These are phyloP conservation scores for Globisporangium cederbergense DNA, from an alignment of 352 stramenopile species.

Conservation along the genomic window DNA sequence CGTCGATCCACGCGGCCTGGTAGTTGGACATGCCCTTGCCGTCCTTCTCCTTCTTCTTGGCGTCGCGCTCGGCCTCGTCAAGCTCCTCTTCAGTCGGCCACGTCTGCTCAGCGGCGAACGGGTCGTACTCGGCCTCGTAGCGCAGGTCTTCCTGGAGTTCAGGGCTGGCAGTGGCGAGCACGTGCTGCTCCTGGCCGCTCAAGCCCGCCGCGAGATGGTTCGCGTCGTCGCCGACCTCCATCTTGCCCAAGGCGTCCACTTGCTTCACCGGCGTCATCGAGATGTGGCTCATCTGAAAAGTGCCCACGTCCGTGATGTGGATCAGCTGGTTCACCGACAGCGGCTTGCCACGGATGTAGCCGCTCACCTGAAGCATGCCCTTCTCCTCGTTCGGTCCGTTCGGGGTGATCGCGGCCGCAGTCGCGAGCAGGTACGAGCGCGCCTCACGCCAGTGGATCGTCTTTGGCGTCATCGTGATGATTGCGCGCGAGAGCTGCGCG, in stretches of 20 bases:
- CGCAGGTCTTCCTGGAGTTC: conserved; percentile 76
- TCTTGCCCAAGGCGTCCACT: conserved; percentile 34
- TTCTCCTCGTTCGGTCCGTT: conserved; percentile 46
- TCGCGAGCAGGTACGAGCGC: conserved; percentile 85
- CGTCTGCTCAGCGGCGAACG: conserved; percentile 97
- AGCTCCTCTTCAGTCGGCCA: conserved; percentile 96
- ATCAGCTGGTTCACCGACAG: conserved; percentile 95
- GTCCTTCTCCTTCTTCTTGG: conserved; percentile 47
- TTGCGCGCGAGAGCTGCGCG: conserved; percentile 71
- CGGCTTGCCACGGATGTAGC: conserved; percentile 94
- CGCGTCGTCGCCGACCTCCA: conserved; percentile 28
- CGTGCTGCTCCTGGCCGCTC: conserved; percentile 21
- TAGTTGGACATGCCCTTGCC: conserved; percentile 88
- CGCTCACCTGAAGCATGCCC: conserved; percentile 86
- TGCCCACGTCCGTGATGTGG: conserved; percentile 96
- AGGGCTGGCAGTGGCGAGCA: conserved; percentile 66
- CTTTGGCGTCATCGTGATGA: conserved; percentile 79
- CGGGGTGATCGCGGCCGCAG: conserved; percentile 58
- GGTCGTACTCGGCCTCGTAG: conserved; percentile 90
- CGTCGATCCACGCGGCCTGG: conserved; percentile 93
- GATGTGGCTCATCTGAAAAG: conserved; percentile 88
- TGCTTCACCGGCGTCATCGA: conserved; percentile 43
- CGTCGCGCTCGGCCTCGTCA: conserved; percentile 72
- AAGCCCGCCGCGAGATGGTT: conserved; percentile 20
- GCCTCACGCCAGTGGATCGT: conserved; percentile 88